These are phyloP conservation scores for Colletotrichum cereale DNA, from an alignment of 2,329 filamentous ascomycete genomes.

Conservation along the genomic window DNA sequence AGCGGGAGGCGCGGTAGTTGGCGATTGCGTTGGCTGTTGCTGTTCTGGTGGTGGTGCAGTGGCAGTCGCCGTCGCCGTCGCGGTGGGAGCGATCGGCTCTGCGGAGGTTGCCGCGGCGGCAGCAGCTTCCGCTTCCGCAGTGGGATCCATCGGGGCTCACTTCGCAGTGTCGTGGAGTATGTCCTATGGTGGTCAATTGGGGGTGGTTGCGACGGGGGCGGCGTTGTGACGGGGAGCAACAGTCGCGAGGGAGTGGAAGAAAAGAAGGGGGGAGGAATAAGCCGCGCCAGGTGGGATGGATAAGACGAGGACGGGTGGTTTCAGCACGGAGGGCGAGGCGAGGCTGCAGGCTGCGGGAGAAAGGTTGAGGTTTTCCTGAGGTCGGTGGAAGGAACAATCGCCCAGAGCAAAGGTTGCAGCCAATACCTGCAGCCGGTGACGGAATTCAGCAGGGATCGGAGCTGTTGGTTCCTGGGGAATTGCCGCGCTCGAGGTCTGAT, in stretches of 20 bases:
- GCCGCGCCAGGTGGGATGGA: constrained; percentile 34
- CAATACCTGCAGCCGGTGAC: constrained; percentile 39
- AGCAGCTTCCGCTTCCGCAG: constrained; percentile 28
- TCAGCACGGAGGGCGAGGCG: constrained; percentile 30
- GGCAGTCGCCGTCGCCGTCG: constrained; percentile 2
- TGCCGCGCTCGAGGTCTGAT: constrained; percentile 32
- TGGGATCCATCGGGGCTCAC: constrained; percentile 33
- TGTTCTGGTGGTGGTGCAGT: constrained; percentile 12
- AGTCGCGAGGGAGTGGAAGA: neutral
- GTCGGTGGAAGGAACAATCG: constrained; percentile 33
- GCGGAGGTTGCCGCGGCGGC: constrained; percentile 26
- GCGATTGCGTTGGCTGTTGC: constrained; percentile 16
- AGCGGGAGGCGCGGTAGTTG: constrained; percentile 15
- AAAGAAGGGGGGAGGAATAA: constrained; percentile 4
- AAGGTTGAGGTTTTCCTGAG: constrained; percentile 35
- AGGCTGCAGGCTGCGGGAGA: constrained; percentile 31
- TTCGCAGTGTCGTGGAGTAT: constrained; percentile 7
- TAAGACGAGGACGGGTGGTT: constrained; percentile 32
- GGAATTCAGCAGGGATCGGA: constrained; percentile 40
- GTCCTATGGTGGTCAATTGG: neutral
- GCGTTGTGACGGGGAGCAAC: neutral
- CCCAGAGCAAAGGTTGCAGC: constrained; percentile 27
- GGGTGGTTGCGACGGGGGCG: neutral
- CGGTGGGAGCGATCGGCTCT: constrained; percentile 22
- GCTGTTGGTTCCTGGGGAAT: constrained; percentile 37